Base-by-base conservation (phyloP, 2,329 filamentous ascomycete genomes). In the Aspergillus japonicus region DNA sequence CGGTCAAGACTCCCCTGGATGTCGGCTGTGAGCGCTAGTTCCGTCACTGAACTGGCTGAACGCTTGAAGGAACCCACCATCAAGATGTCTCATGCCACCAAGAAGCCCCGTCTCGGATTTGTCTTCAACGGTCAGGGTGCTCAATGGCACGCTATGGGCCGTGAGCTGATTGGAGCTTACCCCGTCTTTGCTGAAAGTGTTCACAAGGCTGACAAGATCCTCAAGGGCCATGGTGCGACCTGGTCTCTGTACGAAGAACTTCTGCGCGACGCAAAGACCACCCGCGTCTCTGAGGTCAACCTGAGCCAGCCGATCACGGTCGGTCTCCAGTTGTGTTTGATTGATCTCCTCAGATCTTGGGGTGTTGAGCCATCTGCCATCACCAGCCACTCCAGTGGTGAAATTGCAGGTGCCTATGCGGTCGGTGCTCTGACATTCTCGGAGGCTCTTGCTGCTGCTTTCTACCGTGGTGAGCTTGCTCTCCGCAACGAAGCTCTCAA, bases 381-480 rank as follows among this genome's bases (percentile, higher is more conserved):
- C 2, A 61, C 52, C 2, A 71, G 73, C 4, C 72, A 75, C 47
- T 73, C 71, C 0, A 69, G 69, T 5, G 73, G 73, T 10, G 73
- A 75, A 55, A 70, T 81, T 44, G 78, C 76, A 0, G 79, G 79
- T 0, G 78, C 79, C 5, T 83, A 82, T 60, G 78, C 79, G 3
- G 77, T 35, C 3, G 44, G 53, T 5, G 44, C 48, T 6, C 21
- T 57, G 10, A 54, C 33, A 5, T 35, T 35, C 33, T 35, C 33
- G 33, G 33, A 35, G 33, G 33, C 33, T 35, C 33, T 35, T 35
- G 33, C 33, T 35, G 33, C 33, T 12, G 33, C 33, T 16, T 35
- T 35, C 12, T 35, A 35, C 33, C 33, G 33, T 35, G 33, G 33
- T 35, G 33, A 35, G 33, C 33, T 35, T 16, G 33, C 33, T 56